Evolutionary conservation across 257 asterid species (phyloP).

Genomic region (Nicotiana tabacum): DNA sequence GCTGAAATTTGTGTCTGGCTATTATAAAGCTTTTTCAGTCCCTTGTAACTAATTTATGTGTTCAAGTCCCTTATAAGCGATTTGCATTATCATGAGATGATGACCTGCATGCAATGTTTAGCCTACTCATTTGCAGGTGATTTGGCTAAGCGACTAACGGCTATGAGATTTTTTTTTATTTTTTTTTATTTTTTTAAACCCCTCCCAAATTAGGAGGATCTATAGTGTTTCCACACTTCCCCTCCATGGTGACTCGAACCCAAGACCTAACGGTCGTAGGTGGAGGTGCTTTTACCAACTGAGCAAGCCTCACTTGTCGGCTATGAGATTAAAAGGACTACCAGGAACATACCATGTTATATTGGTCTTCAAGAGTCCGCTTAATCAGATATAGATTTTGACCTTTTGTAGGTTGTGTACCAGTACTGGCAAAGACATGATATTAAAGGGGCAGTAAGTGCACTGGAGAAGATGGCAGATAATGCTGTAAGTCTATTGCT

Average conservation of each 20-base stretch:
- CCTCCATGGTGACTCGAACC: too few species aligned
- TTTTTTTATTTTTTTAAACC: too few species aligned
- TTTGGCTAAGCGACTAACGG: too few species aligned
- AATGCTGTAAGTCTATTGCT: constrained; percentile 56
- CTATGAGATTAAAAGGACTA: too few species aligned
- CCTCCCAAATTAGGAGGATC: too few species aligned
- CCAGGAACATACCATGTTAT: not conserved
- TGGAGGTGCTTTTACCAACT: too few species aligned
- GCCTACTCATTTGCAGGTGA: not conserved
- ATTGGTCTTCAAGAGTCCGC: not conserved
- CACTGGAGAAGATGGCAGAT: constrained; percentile 77
- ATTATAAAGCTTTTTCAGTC: not conserved
- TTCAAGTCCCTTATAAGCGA: not conserved
- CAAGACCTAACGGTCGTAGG: too few species aligned
- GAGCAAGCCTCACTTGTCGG: too few species aligned
- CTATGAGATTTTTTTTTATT: too few species aligned
- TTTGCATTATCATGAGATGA: not conserved
- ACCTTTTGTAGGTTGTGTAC: constrained; percentile 57
- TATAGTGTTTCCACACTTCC: too few species aligned
- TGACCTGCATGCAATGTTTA: not conserved
- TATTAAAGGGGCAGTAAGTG: constrained; percentile 71
- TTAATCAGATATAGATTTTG: not conserved
- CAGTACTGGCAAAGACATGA: constrained; percentile 83
- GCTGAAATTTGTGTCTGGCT: not conserved
- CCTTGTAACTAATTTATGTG: not conserved